Base-by-base conservation (phyloP, 495 filamentous ascomycete species). In the Aspergillus conjunctus region DNA sequence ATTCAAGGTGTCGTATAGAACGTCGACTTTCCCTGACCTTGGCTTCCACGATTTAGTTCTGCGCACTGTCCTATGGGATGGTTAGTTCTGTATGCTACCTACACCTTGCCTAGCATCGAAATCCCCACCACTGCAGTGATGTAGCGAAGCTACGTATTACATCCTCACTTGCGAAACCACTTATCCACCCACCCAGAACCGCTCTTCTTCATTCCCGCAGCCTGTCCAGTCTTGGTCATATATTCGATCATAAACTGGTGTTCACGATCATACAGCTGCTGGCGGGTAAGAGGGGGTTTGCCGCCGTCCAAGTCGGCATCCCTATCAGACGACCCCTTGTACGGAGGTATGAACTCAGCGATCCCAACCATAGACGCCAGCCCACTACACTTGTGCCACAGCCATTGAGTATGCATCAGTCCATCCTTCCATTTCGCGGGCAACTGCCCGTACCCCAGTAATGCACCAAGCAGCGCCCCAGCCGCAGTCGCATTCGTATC, bases 401-500 rank as follows among this genome's bases (percentile, higher is more conserved):
- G 34, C 52, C 52, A 54, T 1, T 22, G 18, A 3, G 1, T 18
- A n/a, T 41, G 18, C 37, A 43, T 15, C 33, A 54, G 10, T 26
- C 52, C 52, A 43, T 54, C 33, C 7, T 18, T 41, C 52, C 52
- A 54, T 15, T 43, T 30, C 7, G 7, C 8, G 3, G 52, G 52
- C 34, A 54, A 43, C 17, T 15, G 4, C 2, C 22, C 11, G 14
- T 41, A 54, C 21, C 52, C 52, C 6, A 54, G 7, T 7, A 43
- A 17, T 8, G 52, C 52, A 20, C 52, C 52, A 4, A 54, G 0
- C 14, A 54, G 17, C 8, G 52, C 15, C 20, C 52, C 52, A 8
- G 52, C 52, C 9, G 43, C 52, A 41, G 52, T n/a, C 4, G 34
- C 33, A 26, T 54, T 54, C 8, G 52, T 54, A 43, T 54, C 52